Evolutionary conservation across 2,329 filamentous ascomycete species (phyloP), one percentile per base, ranked within the genome.

Genomic region (Pseudogymnoascus sp.): DNA sequence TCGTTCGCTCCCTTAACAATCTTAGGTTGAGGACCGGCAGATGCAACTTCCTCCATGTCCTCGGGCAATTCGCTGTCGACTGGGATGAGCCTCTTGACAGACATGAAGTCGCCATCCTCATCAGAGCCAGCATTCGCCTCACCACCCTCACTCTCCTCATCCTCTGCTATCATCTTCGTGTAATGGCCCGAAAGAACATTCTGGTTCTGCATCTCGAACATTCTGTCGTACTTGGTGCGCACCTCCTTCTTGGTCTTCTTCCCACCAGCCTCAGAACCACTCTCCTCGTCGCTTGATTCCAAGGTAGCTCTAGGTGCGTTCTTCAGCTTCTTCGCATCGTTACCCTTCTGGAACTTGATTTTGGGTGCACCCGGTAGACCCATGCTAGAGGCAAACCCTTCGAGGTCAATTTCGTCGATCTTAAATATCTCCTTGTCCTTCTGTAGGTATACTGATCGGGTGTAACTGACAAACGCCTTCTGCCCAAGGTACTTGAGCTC

Each of bases 161-260:
- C 86, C 40, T 87, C 82, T 61, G 81, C 81, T 65, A 97, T 86
- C 67, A 99, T 83, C 72, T 93, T 96, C 65, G 86, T 85, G 79
- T 97, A 97, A 77, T 99, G 95, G 63, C 88, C 86, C n/a, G 93
- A 93, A 67, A 99, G 77, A 34, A 99, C 90, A 73, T 97, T 93
- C 76, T 97, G 93, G 76, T 99, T 99, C 70, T 89, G 90, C 66
- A 95, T 84, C 79, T 97, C 93, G 76, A 97, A 97, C 95, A 99
- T 97, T 69, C 91, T 88, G 75, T 99, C 92, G 74, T 96, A 96
- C 75, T 96, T 97, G 34, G 96, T 99, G 66, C 92, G 85, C 16
- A 96, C 90, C 69, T 86, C 84, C 10, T 82, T 80, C 77, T 90
- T 87, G 66, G 79, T 77, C 68, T 79, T 74, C 71, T 82, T 81